Base-by-base conservation (phyloP, 176 grass and related monocot genomes). In the Typha latifolia region DNA sequence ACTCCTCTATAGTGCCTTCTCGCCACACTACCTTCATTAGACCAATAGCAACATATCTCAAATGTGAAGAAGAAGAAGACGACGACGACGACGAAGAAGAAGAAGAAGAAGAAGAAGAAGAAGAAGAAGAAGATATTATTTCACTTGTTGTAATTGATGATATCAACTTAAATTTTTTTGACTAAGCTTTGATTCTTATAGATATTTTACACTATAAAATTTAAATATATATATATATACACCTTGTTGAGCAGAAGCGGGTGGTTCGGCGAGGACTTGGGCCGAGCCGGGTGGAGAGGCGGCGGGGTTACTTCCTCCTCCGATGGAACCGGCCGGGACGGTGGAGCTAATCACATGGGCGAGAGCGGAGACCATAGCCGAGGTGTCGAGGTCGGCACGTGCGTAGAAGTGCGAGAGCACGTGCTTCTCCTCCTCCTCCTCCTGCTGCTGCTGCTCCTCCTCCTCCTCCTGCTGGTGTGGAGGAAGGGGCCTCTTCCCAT, bases 401-500 rank as follows among this genome's bases (percentile, higher is more conserved):
- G 81, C 73, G 67, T 67, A 59, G 53, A 10, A 87, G 53, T 21
- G 16, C 20, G 85, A 90, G 84, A 90, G 73, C 76, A 62, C 19
- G 53, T 59, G 53, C 53, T 10, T 21, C 53, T 59, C 53, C 5
- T 6, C n/a, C 15, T 21, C 18, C 53, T 5, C 1, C 15, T 57
- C 52, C 52, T 15, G 3, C 50, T 55, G 4, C 14, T 4, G 49
- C 13, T 15, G 4, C 16, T 55, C 14, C 11, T 14, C 51, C 51
- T 55, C 14, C 3, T 18, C 51, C 51, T 55, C 14, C 3, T 18
- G 51, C 1, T 59, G 8, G 2, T 79, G 75, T 52, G 89, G 77
- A 29, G 86, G 84, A 51, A 99, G 84, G 62, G 95, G 68, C 73
- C 95, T 83, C 89, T 94, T 99, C 55, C 89, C 89, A 99, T 90